Conservation (phyloP, 768 basidiomycete species). For the Tricholoma furcatifolium region DNA sequence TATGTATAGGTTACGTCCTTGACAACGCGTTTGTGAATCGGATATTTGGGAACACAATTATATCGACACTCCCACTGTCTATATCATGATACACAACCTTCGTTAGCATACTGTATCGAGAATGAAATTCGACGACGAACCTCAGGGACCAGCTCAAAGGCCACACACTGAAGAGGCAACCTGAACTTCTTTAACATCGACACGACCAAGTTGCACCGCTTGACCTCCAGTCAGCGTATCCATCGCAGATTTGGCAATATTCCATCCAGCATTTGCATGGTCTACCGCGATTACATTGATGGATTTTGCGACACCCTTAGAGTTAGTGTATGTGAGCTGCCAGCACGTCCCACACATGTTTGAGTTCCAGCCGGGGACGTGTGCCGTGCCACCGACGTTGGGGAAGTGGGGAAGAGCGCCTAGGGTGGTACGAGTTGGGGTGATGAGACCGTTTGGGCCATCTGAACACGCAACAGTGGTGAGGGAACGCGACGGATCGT, state of each 20-base stretch:
- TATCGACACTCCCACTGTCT: no score
- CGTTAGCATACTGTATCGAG: not conserved
- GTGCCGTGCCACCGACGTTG: conserved; percentile 48
- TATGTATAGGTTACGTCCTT: not conserved
- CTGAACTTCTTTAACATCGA: conserved; percentile 20
- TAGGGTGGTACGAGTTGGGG: conserved; percentile 41
- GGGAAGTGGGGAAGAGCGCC: conserved; percentile 50
- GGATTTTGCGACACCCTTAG: conserved; percentile 21
- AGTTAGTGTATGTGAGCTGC: conserved; percentile 40
- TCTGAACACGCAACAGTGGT: conserved; percentile 45
- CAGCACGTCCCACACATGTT: conserved; percentile 53
- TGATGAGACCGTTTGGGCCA: conserved; percentile 44
- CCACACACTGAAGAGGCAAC: conserved; percentile 24
- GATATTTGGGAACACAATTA: no score
- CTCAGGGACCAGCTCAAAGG: conserved; percentile 6
- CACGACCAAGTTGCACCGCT: conserved; percentile 25
- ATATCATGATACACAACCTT: no score
- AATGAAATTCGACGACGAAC: not conserved
- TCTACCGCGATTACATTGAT: conserved; percentile 49
- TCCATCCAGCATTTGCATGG: conserved; percentile 21
- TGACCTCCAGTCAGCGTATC: conserved; percentile 28
- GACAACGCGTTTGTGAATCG: no score
- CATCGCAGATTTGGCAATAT: conserved; percentile 27
- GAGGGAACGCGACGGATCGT: conserved; percentile 30
- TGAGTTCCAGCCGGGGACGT: conserved; percentile 44